phyloP scores from a whole-genome alignment of 2,329 filamentous ascomycete genomes.

The Pseudogymnoascus sp. region DNA sequence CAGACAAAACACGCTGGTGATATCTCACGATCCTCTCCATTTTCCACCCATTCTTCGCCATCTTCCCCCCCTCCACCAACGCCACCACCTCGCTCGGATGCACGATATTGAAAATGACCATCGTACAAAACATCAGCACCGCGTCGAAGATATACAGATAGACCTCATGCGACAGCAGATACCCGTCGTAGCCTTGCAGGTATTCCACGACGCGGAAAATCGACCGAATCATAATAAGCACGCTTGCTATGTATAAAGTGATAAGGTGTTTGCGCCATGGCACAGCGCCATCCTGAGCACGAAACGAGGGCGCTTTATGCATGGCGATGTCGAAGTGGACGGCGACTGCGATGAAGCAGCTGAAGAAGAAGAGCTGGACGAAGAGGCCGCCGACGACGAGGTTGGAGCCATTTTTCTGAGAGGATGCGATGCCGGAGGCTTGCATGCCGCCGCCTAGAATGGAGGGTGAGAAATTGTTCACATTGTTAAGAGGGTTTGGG shows the following conservation, averaged over 20 bases:
- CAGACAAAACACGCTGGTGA: neutral
- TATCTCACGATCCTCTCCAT: neutral
- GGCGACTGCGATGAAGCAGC: slow-evolving; percentile 38
- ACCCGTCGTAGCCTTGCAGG: slow-evolving; percentile 32
- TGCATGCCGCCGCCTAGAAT: slow-evolving; percentile 20
- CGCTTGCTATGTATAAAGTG: slow-evolving; percentile 33
- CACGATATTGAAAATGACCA: slow-evolving; percentile 29
- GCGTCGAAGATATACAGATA: slow-evolving; percentile 36
- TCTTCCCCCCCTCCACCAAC: slow-evolving; percentile 4
- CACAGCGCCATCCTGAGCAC: neutral
- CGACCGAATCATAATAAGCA: slow-evolving; percentile 36
- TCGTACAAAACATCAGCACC: slow-evolving; percentile 32
- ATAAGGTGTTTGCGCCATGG: slow-evolving; percentile 31
- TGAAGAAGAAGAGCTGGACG: slow-evolving; percentile 42
- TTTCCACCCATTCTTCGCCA: neutral
- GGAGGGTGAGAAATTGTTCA: neutral
- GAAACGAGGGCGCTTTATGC: slow-evolving; percentile 21
- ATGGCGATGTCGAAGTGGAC: slow-evolving; percentile 36
- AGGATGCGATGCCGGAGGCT: slow-evolving; percentile 17
- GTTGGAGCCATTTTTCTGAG: slow-evolving; percentile 28
- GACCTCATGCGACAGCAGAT: slow-evolving; percentile 34
- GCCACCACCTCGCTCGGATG: slow-evolving; percentile 27
- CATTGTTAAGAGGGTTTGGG: too few species aligned
- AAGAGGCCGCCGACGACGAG: slow-evolving; percentile 40
- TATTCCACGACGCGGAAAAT: slow-evolving; percentile 40